Percentiles rank a stretch among this genome's conserved stretches.
Conservation (phyloP, 768 basidiomycete genomes). For the Leucocoprinus birnbaumii region DNA sequence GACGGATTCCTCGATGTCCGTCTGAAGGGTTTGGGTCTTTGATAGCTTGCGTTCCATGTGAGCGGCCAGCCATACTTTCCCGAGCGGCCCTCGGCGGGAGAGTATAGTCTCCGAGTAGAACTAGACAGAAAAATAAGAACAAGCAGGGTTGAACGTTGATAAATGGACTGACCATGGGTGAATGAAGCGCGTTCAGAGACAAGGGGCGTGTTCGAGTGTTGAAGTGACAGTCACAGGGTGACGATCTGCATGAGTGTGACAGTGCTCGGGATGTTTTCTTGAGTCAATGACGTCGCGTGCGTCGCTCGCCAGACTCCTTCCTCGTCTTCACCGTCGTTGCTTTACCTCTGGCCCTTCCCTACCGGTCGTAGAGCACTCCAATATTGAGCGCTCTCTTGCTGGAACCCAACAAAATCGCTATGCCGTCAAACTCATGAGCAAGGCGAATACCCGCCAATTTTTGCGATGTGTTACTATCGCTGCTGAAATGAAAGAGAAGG, state of each 20-base stretch:
- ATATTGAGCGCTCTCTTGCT: slow-evolving; percentile 1
- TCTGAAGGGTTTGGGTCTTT: slow-evolving; percentile 91
- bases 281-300: slow-evolving; percentile 4
- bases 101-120: slow-evolving; percentile 95
- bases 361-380: neutral
- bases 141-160: neutral
- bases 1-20: slow-evolving; percentile 92
- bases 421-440: neutral
- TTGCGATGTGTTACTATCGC: slow-evolving; percentile 41
- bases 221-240: slow-evolving; percentile 2
- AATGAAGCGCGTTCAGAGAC: neutral
- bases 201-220: neutral
- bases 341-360: neutral
- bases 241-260: slow-evolving; percentile 2
- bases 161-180: slow-evolving; percentile 11
- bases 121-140: slow-evolving; percentile 29
- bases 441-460: slow-evolving; percentile 16
- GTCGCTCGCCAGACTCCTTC: neutral
- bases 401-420: slow-evolving; percentile 9
- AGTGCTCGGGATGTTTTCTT: neutral
- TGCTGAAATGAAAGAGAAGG: slow-evolving; percentile 54
- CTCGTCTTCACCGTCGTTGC: neutral
- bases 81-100: slow-evolving; percentile 89
- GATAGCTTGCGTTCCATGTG: slow-evolving; percentile 98
- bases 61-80: slow-evolving; percentile 98